Percentiles rank a stretch among this genome's conserved stretches.
These are phyloP conservation scores for Fagus sylvatica DNA, from an alignment of 306 rosid genomes.

Conservation along the genomic window DNA sequence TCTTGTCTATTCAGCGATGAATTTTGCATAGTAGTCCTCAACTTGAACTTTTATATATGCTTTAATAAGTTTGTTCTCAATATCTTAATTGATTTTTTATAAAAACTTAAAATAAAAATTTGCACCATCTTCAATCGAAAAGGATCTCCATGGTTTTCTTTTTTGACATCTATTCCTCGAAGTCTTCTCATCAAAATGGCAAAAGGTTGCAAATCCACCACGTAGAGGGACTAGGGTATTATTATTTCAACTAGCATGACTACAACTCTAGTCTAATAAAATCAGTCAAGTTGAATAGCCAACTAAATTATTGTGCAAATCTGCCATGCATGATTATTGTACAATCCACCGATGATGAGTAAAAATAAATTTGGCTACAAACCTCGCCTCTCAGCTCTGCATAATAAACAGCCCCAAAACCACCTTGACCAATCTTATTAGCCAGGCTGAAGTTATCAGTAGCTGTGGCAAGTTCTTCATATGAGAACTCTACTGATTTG, in stretches of 20 bases:
- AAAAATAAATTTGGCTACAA: slow-evolving; percentile 29
- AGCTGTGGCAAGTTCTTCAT: slow-evolving; percentile 74
- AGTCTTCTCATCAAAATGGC: not conserved
- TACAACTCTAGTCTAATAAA: not conserved
- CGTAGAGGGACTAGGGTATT: not conserved
- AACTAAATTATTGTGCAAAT: not conserved
- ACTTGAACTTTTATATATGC: not conserved
- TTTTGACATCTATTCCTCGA: not conserved
- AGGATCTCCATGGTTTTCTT: not conserved
- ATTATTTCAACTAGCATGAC: not conserved
- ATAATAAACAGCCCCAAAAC: slow-evolving; percentile 84
- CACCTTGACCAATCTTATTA: slow-evolving; percentile 84
- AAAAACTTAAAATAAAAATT: not conserved
- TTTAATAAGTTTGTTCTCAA: not conserved
- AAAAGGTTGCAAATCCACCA: not conserved
- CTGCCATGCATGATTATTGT: not conserved
- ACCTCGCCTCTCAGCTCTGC: slow-evolving; percentile 95
- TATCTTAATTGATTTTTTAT: not conserved
- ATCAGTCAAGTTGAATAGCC: not conserved
- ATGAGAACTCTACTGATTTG: slow-evolving; percentile 74
- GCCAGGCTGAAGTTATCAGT: slow-evolving; percentile 76
- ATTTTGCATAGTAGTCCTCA: not conserved
- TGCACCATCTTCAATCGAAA: not conserved
- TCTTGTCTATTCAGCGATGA: not conserved
- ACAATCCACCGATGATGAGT: not conserved